Evolutionary conservation across 2,329 filamentous ascomycete genomes (phyloP).

Genomic region (Aspergillus vadensis): DNA sequence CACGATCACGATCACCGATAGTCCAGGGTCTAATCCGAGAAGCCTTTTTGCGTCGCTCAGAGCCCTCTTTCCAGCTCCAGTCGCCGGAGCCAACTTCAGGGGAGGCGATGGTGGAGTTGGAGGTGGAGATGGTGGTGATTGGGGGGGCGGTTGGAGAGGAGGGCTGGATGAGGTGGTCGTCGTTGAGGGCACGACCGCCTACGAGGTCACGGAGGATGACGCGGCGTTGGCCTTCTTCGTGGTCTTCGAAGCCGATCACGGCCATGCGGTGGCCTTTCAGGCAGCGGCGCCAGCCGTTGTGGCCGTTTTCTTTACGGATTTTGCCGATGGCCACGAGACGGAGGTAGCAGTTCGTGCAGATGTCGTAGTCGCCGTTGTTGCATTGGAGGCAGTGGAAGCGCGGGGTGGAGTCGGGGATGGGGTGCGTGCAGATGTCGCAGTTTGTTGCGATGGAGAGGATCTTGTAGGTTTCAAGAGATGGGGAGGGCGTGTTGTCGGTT

Average conservation of each 20-base stretch:
- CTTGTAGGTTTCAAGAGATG: constrained; percentile 57
- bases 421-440: constrained; percentile 75
- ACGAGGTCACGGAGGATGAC: constrained; percentile 72
- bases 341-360: constrained; percentile 77
- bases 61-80: constrained; percentile 48
- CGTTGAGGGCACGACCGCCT: constrained; percentile 70
- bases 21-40: constrained; percentile 32
- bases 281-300: constrained; percentile 81
- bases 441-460: constrained; percentile 71
- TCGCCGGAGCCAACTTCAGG: constrained; percentile 35
- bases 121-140: not conserved
- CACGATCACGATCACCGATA: constrained; percentile 8
- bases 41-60: constrained; percentile 41
- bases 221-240: constrained; percentile 66
- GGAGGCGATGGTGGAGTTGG: constrained; percentile 31
- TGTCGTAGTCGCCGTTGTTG: constrained; percentile 80
- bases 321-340: constrained; percentile 63
- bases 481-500: constrained; percentile 17
- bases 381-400: constrained; percentile 82
- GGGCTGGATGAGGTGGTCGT: constrained; percentile 51
- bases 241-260: constrained; percentile 72
- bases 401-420: constrained; percentile 68
- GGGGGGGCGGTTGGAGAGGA: constrained; percentile 21
- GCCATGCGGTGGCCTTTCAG: constrained; percentile 81
- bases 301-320: constrained; percentile 74